Conservation (phyloP, 495 filamentous ascomycete species). For the Sphaerosporella brunnea region DNA sequence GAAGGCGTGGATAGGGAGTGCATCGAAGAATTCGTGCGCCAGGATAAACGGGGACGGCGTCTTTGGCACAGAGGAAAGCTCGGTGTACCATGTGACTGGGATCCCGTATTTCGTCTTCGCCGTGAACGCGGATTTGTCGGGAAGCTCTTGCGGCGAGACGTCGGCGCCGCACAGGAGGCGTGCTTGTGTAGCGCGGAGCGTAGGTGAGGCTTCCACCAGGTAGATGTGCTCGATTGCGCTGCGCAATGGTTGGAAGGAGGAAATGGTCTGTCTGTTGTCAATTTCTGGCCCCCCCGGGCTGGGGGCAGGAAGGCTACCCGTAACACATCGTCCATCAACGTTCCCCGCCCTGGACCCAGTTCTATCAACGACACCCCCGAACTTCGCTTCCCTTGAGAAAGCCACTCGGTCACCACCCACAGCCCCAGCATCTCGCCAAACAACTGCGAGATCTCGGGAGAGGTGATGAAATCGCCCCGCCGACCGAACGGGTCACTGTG, state of each 20-base stretch:
- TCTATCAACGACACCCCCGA: conserved; percentile 74
- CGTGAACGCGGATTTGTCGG: background rate
- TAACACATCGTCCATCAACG: conserved; percentile 91
- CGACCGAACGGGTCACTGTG: conserved; percentile 67
- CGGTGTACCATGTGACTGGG: conserved; percentile 78
- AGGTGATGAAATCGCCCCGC: conserved; percentile 89
- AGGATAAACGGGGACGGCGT: conserved; percentile 62
- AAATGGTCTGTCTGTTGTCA: conserved; percentile 44
- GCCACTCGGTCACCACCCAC: conserved; percentile 93
- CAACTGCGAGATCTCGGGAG: conserved; percentile 89
- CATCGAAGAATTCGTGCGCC: conserved; percentile 97
- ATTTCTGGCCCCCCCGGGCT: background rate
- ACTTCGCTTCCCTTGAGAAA: conserved; percentile 58
- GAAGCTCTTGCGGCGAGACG: conserved; percentile 21
- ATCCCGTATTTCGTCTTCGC: conserved; percentile 18
- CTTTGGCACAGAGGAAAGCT: conserved; percentile 58
- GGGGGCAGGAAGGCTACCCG: background rate
- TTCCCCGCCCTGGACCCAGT: conserved; percentile 84
- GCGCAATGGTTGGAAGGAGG: conserved; percentile 59
- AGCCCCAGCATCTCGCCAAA: conserved; percentile 89
- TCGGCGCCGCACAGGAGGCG: conserved; percentile 65
- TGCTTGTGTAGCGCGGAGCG: conserved; percentile 58
- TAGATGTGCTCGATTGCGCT: conserved; percentile 69
- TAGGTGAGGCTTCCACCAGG: conserved; percentile 71
- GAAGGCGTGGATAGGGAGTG: conserved; percentile 94